Evolutionary conservation across 306 rosid genomes (phyloP), one percentile per base, ranked within the genome.

Genomic region (Comarum palustre): DNA sequence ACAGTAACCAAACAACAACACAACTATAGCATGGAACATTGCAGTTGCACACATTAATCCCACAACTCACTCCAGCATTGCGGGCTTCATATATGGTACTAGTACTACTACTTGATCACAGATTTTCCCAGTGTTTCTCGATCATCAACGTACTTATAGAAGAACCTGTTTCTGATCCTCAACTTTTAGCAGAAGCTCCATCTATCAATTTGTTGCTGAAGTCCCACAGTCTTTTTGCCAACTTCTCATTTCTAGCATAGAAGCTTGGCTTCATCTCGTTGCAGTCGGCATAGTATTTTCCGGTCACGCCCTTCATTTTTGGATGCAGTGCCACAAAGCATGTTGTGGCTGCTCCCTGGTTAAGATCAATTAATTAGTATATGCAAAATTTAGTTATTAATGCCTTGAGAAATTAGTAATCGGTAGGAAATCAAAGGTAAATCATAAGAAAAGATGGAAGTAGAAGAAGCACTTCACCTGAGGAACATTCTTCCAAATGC

Each of bases 331-430:
- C 96, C 51, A 81, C 99, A 34, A 78, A 91, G 82, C 96, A 83
- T 45, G 96, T 89, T 16, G 97, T 94, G 41, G 99, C 89, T 55
- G 96, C 96, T 63, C 99, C 99, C 96, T 89, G 77, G 7, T 27
- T 58, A 54, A 39, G 14, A 61, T 32, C 67, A 61, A n/a, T 32
- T 16, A 31, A 6, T 5, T 7, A 61, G 24, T 16, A 16, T 3
- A 31, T 9, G 43, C 66, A 60, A 60, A 16, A 5, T 61, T 31
- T 31, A 16, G 43, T 32, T 8, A 14, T 4, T 4, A n/a, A 4
- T 58, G 63, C 19, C n/a, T 27, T n/a, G n/a, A n/a, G n/a, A n/a
- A n/a, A n/a, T n/a, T n/a, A n/a, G n/a, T n/a, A n/a, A 6, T 2
- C 19, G 17, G 20, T 47, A 5, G 8, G 9, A 4, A 47, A 16